A percentile compares a stretch with the other conserved stretches of the same genome.
Conservation (phyloP, 768 basidiomycete genomes). For the Thelephora aurantiotincta region DNA sequence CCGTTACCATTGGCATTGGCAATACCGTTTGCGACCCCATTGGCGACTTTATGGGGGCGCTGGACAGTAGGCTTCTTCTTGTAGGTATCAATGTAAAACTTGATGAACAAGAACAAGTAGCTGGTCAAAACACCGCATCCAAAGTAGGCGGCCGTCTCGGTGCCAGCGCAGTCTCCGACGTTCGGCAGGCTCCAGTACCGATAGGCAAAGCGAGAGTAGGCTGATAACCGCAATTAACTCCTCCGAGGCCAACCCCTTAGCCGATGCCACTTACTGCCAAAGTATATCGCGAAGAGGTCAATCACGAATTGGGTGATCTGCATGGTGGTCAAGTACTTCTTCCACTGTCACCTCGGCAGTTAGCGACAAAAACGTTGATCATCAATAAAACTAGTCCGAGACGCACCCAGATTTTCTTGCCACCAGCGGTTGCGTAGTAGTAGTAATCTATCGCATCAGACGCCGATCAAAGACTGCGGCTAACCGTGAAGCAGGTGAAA, state of each 20-base stretch:
- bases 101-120: constrained; percentile 92
- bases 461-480: neutral
- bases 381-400: too few relatives aligned
- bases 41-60: neutral
- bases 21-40: constrained; percentile 25
- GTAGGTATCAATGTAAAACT: constrained; percentile 83
- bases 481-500: neutral
- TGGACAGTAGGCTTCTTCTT: constrained; percentile 28
- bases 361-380: constrained; percentile 1
- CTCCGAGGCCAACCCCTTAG: neutral
- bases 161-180: constrained; percentile 75
- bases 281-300: constrained; percentile 84
- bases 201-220: constrained; percentile 72
- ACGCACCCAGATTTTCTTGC: constrained; percentile 87
- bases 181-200: constrained; percentile 59
- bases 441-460: constrained; percentile 59
- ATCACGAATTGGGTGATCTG: constrained; percentile 95
- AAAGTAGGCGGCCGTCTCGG: constrained; percentile 75
- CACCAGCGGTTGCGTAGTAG: constrained; percentile 96
- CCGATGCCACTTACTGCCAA: constrained; percentile 63
- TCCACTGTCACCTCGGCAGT: constrained; percentile 53
- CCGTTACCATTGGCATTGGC: constrained; percentile 21
- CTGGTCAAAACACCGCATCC: constrained; percentile 81
- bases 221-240: constrained; percentile 14
- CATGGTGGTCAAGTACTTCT: constrained; percentile 93